Base-by-base conservation (phyloP, 441 rosid genomes). In the Aquilaria agallochum region DNA sequence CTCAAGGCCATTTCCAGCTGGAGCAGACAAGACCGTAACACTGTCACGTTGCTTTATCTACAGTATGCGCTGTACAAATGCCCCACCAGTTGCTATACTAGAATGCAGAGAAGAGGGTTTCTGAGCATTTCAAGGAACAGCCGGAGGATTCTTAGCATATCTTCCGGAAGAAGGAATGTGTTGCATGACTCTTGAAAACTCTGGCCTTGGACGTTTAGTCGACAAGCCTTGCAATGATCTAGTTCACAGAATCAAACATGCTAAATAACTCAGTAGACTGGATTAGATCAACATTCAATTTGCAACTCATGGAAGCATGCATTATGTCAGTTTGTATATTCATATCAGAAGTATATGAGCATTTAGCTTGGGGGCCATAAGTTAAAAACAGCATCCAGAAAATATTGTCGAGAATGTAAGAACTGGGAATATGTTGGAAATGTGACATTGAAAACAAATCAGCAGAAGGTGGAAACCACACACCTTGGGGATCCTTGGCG, bases 401-500 rank as follows among this genome's bases (percentile, higher is more conserved):
- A 9, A 15, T 11, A 52, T 40, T 45, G 32, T 49, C 9, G 55
- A 15, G 27, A 12, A 36, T 59, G 31, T 55, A 31, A 55, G 13
- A 31, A 32, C 2, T 55, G 33, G 56, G 31, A 5, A 53, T 55
- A 27, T 3, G 14, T 31, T 5, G 15, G 31, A 31, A 27, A 40
- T 6, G 45, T 5, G 45, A 40, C 9, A 15, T 30, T 30, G 44
- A 32, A n/a, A 55, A 57, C 20, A 50, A 65, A 15, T 44, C 27
- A 11, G 46, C 59, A 50, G 36, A 36, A 53, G 53, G 71, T 33
- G 9, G 61, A 65, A 64, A 64, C 66, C 50, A 72, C 85, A 71
- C 69, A 95, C 98, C 97, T 76, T 30, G 96, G 95, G 64, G 97
- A 83, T 68, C 78, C 85, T 71, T 86, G 90, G 55, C 89, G 86